Evolutionary conservation across 140 eudicot species (phyloP), one percentile per base, ranked within the genome.

Genomic region (Senecio squalidus): DNA sequence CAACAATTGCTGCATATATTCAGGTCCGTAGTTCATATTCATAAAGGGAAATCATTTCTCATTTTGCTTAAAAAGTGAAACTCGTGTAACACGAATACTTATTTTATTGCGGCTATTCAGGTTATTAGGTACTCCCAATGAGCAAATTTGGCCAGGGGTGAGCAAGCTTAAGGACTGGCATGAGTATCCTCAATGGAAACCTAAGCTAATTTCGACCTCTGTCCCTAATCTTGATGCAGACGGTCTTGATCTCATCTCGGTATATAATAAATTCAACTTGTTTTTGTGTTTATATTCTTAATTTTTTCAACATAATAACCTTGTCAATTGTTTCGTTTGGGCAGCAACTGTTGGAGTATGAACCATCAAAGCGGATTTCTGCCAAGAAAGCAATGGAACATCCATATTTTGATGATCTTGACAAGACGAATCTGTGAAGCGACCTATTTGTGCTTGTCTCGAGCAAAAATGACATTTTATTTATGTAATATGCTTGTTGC

Each of bases 1-100:
- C 94, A 91, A 69, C 96, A 91, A 55, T 85, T 91, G 80, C 84
- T 83, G 8, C 98, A 91, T 80, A 91, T 91, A 55, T 91, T 91
- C 94, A 91, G 94, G 97, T 90, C 11, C 11, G 25, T 55, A 29
- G 18, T 17, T 28, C 4, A 17, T 33, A 28, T 28, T 38, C 13
- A n/a, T 36, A 36, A 18, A 3, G 5, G 18, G 11, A 25, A 2
- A 60, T 17, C 15, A 22, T 14, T 24, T 54, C 9, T 54, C 38
- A 49, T 27, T 51, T 27, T 47, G 8, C 10, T 62, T 62, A 47
- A 54, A 62, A 4, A n/a, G 13, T 46, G 3, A 9, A 43, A 43
- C 22, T 43, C 18, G 23, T 50, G 31, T 50, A 21, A 8, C 18
- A 33, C 4, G 20, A 23, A 6, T 0, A 18, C 53, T 31, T 54